A percentile compares a stretch with the other conserved stretches of the same genome.
These are phyloP conservation scores for Echeveria elegans DNA, from an alignment of 164 flowering plant genomes.

Conservation along the genomic window DNA sequence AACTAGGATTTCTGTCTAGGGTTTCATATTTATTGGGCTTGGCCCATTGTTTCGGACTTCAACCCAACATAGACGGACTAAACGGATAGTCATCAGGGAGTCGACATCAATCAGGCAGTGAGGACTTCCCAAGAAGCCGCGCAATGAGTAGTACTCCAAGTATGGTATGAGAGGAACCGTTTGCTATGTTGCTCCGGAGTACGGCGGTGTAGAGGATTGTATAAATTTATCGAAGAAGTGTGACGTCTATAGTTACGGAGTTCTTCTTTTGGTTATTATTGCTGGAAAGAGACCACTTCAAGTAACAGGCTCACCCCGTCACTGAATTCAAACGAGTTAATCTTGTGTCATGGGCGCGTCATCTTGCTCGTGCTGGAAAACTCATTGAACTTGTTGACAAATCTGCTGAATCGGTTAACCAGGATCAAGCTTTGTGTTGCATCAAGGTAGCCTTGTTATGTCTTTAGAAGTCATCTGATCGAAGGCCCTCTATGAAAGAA, in stretches of 20 bases:
- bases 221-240: conserved; percentile 70
- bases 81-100: conserved; percentile 61
- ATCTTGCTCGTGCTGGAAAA: conserved; percentile 64
- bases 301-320: conserved; percentile 77
- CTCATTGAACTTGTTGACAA: conserved; percentile 76
- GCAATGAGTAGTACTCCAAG: conserved; percentile 86
- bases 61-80: conserved; percentile 76
- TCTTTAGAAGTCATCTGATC: conserved; percentile 60
- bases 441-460: conserved; percentile 77
- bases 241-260: conserved; percentile 92
- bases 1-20: too few species aligned
- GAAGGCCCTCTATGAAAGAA: conserved; percentile 69
- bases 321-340: conserved; percentile 88
- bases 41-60: too few species aligned
- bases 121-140: conserved; percentile 78
- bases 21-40: too few species aligned
- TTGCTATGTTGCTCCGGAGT: conserved; percentile 97
- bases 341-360: conserved; percentile 84
- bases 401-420: conserved; percentile 42
- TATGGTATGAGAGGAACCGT: conserved; percentile 98
- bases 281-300: conserved; percentile 89
- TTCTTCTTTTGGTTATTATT: conserved; percentile 63
- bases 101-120: conserved; percentile 45
- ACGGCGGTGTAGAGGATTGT: conserved; percentile 31
- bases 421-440: conserved; percentile 63